phyloP scores from a whole-genome alignment of 257 asterid genomes.

The Ilex aquifolium region DNA sequence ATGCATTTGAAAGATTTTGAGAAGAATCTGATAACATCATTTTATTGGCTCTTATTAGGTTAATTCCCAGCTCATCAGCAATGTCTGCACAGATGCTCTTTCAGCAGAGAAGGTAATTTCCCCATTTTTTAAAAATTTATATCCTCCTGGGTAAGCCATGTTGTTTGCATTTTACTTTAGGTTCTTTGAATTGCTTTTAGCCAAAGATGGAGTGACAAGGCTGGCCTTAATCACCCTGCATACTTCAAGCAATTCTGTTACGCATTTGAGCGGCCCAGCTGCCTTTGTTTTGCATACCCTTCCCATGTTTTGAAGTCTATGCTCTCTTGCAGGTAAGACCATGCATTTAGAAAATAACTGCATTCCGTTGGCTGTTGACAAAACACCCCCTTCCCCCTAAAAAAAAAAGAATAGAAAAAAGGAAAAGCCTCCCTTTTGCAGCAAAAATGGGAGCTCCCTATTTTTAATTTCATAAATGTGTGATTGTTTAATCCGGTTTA shows the following conservation, averaged over 20 bases:
- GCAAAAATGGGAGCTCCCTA: neutral
- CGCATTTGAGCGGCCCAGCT: neutral
- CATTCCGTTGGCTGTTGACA: neutral
- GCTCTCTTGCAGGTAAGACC: no score
- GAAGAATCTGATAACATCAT: no score
- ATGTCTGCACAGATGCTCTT: conserved; percentile 94
- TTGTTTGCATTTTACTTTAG: conserved; percentile 9
- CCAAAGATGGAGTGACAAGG: no score
- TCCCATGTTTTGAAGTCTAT: no score
- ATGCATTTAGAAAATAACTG: neutral
- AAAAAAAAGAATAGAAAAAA: no score
- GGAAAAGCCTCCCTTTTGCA: neutral
- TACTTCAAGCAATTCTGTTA: neutral
- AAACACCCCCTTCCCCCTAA: neutral
- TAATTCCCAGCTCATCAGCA: conserved; percentile 97
- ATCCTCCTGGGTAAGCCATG: no score
- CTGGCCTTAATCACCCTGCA: no score
- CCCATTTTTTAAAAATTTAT: no score
- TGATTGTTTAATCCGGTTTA: no score
- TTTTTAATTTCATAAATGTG: conserved; percentile 4
- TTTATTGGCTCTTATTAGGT: no score
- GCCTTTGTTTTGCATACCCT: neutral
- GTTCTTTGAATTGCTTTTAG: conserved; percentile 3
- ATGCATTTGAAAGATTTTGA: no score
- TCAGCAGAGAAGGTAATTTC: conserved; percentile 98